Base-by-base conservation (phyloP, 768 basidiomycete species). In the Termitomyces eurrhizus region DNA sequence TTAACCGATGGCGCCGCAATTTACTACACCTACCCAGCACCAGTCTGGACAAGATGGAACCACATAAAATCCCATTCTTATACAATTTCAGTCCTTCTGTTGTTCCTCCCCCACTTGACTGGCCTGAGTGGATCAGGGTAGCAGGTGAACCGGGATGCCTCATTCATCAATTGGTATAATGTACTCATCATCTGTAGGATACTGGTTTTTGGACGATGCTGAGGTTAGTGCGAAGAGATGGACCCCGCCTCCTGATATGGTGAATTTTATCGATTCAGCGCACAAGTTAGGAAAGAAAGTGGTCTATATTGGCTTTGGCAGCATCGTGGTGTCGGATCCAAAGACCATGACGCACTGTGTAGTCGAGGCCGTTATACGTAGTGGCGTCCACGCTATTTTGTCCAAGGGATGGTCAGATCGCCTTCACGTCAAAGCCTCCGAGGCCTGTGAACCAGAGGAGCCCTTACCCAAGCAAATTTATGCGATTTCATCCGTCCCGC, bases 331-430 rank as follows among this genome's bases (percentile, higher is more conserved):
- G 50, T 89, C 95, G 26, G 94, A 99, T 72, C 95, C 96, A 3
- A 89, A 85, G 69, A 83, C 84, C 44, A 94, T 99, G 91, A 98
- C 97, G 0, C 86, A 85, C 45, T 92, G 86, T 68, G 90, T 99
- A 52, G 81, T 96, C 46, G 92, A 97, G 52, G 93, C 96, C 4
- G 88, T 98, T 52, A 71, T 87, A 12, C 83, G 87, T 60, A 93
- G 93, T 65, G 95, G 89, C 3, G 95, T 98, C 6, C 83, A 86
- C 70, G 94, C 93, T 24, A 94, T 99, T 68, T 78, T 99, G 36
- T 98, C 95, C 29, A 98, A 98, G 75, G 96, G 96, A 33, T 99
- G 96, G 96, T 96, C 94, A 13, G 95, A 97, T 72, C 83, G 97
- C 56, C 81, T 95, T 4, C 82, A 88, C 2, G 76, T 80, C 45